Evolutionary conservation across 1,284 basidiomycete genomes (phyloP), one percentile per base, ranked within the genome.

Genomic region (Puccinia horiana): DNA sequence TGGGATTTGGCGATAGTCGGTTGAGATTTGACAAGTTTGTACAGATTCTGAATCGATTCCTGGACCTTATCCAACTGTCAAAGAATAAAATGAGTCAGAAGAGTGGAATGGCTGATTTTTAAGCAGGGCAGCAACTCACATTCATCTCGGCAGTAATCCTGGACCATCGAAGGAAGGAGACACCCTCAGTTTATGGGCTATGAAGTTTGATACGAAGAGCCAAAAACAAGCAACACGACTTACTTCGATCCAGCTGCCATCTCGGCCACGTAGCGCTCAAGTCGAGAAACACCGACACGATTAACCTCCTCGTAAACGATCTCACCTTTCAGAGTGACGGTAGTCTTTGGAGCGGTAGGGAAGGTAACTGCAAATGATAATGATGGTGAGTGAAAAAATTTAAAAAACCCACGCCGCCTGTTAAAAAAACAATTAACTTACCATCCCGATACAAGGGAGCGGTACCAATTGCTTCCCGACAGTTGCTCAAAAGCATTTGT

Each of bases 1-100:
- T 98, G 95, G 85, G 95, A 94, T 85, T 95, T 92, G 85, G 93
- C 96, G 87, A 99, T 98, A 84, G 95, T 93, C 0, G 96, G 95
- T 87, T 98, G 95, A 1, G 94, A 93, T 88, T 96, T 97, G 86
- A 99, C 95, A 77, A 98, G 92, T 83, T 93, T 95, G 95, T 96
- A 99, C 29, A 99, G 91, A 87, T 96, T 98, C 84, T 95, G 90
- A 78, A 98, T 94, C 85, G 97, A 95, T 83, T 95, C 93, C 86
- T 98, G 95, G 69, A 97, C 95, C 88, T 98, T 98, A 88, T 97
- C 93, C 84, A 98, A 87, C 84, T 85, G 83, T 49, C 12, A 47
- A 35, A n/a, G 11, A 52, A 8, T 2, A 26, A 3, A 32, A 18
- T 2, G 26, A 32, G 37, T 78, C 14, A 78, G 63, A 61, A 26